Conservation (phyloP, 352 stramenopile genomes). For the Phytophthora vignae region DNA sequence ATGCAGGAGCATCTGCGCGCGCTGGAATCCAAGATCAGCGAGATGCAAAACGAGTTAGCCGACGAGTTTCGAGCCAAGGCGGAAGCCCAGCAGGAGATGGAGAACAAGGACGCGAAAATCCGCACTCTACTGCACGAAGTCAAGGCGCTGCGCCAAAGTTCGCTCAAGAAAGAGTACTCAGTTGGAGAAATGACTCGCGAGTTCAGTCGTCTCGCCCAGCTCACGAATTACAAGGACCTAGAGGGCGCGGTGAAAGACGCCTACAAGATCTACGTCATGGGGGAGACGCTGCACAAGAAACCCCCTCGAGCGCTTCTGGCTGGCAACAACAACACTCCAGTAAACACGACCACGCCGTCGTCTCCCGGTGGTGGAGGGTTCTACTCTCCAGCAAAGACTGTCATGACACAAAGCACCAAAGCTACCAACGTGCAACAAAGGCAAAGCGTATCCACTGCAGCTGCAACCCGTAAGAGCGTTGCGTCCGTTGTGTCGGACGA, state of each 20-base stretch:
- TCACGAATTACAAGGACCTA: constrained; percentile 85
- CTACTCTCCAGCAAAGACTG: constrained; percentile 30
- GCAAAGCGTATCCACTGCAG: constrained; percentile 5
- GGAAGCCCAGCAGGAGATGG: constrained; percentile 64
- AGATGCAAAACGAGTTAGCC: constrained; percentile 81
- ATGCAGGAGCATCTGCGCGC: constrained; percentile 68
- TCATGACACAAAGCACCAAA: constrained; percentile 4
- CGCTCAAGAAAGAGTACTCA: constrained; percentile 82
- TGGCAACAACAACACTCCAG: background rate
- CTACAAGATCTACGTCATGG: constrained; percentile 80
- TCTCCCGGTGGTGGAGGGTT: constrained; percentile 34
- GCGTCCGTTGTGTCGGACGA: constrained; percentile 43
- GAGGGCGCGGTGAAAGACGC: constrained; percentile 83
- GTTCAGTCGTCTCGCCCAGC: constrained; percentile 72
- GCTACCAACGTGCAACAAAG: constrained; percentile 15
- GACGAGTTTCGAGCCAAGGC: constrained; percentile 79
- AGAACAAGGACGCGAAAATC: constrained; percentile 80
- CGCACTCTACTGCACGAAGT: constrained; percentile 80
- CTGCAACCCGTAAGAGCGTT: background rate
- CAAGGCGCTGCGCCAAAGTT: constrained; percentile 74
- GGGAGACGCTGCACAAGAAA: constrained; percentile 72
- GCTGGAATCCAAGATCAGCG: constrained; percentile 74
- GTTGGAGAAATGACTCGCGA: constrained; percentile 85
- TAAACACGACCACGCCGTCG: constrained; percentile 7
- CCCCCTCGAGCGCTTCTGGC: constrained; percentile 40